Base-by-base conservation (phyloP, 2,329 filamentous ascomycete genomes). In the Shiraia sp. region DNA sequence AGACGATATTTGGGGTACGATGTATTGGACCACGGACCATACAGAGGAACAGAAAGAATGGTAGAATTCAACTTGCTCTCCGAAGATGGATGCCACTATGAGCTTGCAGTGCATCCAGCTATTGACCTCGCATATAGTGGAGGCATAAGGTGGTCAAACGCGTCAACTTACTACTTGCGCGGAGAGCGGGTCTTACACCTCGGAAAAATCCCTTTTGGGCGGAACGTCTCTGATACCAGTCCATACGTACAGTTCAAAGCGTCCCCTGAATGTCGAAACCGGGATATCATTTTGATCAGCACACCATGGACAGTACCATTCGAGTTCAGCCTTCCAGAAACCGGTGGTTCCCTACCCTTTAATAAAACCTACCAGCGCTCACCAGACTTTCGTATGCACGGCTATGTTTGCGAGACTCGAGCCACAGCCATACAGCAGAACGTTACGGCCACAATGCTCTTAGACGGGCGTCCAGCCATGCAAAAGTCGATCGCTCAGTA, bases 41-140 rank as follows among this genome's bases (percentile, higher is more conserved):
- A 35, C 15, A 54, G 52, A 14, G 52, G 53, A 6, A 48, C 41
- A 5, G 26, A 49, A 22, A 39, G 50, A 4, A 56, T 56, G 50
- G 46, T 52, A 1, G 30, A 32, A 7, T 56, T 49, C 28, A 42
- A 42, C 2, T 24, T 58, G 17, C 39, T 14, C 5, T 51, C 51
- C 4, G 27, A 26, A 4, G 25, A 47, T 30, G 42, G 44, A 6
- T 57, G 51, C 26, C 36, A 24, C 24, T 51, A 57, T 36, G 44
- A 51, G 10, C 13, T 51, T 6, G 32, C 19, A 8, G 16, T 53
- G 1, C 53, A 56, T 34, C 50, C 53, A 9, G 6, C 10, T 7
- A 29, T 25, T 7, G 39, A 51, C 12, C 27, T 53, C 4, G 53
- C 50, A 9, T 41, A 36, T 10, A 29, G 30, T 6, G 53, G 50